Conservation (phyloP, 768 basidiomycete species). For the Lentinula guzmanii region DNA sequence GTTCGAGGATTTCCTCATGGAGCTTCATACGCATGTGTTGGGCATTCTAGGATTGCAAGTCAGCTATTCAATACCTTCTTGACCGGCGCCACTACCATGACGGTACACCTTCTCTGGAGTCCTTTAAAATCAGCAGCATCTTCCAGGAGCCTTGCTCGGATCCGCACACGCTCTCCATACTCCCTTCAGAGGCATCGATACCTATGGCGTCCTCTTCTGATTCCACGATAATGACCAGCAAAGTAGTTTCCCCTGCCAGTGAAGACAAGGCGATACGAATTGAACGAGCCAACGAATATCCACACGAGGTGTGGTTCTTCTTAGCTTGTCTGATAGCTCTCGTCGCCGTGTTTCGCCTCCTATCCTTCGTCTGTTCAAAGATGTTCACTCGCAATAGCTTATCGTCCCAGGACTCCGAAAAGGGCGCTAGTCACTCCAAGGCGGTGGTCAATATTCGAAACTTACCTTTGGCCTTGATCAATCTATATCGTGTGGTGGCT, state of each 20-base stretch:
- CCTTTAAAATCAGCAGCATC: background rate
- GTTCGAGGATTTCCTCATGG: background rate
- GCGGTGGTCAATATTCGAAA: constrained; percentile 12
- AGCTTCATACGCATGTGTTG: background rate
- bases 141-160: background rate
- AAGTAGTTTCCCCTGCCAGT: background rate
- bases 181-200: background rate
- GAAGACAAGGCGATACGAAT: constrained; percentile 21
- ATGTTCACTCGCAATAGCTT: constrained; percentile 11
- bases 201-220: background rate
- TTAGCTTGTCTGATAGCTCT: constrained; percentile 36
- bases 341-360: constrained; percentile 27
- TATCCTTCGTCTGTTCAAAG: constrained; percentile 16
- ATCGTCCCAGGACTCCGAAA: background rate
- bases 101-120: background rate
- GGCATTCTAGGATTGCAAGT: background rate
- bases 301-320: constrained; percentile 36
- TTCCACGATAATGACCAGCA: background rate
- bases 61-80: background rate
- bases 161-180: background rate
- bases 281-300: constrained; percentile 24
- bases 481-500: constrained; percentile 21
- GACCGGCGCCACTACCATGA: background rate
- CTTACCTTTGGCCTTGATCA: constrained; percentile 15
- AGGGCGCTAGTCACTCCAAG: background rate